Conservation (phyloP, 768 basidiomycete genomes). For the Lyophyllum decastes region DNA sequence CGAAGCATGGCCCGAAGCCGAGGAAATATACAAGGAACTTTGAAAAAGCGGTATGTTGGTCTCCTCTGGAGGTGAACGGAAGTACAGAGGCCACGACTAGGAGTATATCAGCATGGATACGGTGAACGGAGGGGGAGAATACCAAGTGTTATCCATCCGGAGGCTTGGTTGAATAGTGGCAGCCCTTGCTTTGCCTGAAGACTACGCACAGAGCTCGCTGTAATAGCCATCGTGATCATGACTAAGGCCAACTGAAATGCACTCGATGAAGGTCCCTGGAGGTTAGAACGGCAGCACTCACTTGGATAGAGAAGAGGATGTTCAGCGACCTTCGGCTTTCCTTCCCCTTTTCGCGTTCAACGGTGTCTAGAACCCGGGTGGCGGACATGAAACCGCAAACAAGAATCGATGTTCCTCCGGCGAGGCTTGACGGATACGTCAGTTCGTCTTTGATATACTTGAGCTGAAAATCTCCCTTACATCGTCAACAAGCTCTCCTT, state of each 20-base stretch:
- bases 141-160: slow-evolving; percentile 72
- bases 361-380: slow-evolving; percentile 3
- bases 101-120: not conserved
- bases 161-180: slow-evolving; percentile 56
- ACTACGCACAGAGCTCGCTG: slow-evolving; percentile 55
- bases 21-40: slow-evolving; percentile 67
- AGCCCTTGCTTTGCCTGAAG: slow-evolving; percentile 70
- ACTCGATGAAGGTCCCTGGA: not conserved
- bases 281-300: slow-evolving; percentile 1
- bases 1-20: slow-evolving; percentile 73
- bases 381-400: slow-evolving; percentile 28
- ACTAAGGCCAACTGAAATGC: slow-evolving; percentile 44
- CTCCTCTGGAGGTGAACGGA: slow-evolving; percentile 44
- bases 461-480: slow-evolving; percentile 39
- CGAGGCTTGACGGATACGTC: slow-evolving; percentile 31
- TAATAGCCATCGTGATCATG: slow-evolving; percentile 49
- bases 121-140: slow-evolving; percentile 3
- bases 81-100: slow-evolving; percentile 51
- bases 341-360: slow-evolving; percentile 8
- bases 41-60: slow-evolving; percentile 41
- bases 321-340: slow-evolving; percentile 7
- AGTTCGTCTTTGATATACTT: not conserved
- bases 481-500: slow-evolving; percentile 59
- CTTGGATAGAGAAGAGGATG: slow-evolving; percentile 21
- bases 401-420: slow-evolving; percentile 50